phyloP scores from a whole-genome alignment of 31 red algal species.

The Pterothamnion heteromorphum region DNA sequence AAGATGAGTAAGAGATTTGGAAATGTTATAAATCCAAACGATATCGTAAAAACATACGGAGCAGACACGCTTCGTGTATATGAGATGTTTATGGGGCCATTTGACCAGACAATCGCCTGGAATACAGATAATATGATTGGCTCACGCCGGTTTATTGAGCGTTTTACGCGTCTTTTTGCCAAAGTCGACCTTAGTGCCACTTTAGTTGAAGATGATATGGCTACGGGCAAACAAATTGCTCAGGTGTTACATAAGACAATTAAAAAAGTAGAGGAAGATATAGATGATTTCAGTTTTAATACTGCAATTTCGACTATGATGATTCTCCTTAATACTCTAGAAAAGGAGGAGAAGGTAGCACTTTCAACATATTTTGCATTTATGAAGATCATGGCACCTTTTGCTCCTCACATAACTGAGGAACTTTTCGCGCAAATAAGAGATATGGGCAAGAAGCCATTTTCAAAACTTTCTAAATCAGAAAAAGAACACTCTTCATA shows the following conservation, averaged over 20 bases:
- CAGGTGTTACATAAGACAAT: constrained; percentile 55
- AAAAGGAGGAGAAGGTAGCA: constrained; percentile 47
- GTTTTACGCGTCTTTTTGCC: neutral
- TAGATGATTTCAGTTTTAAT: constrained; percentile 72
- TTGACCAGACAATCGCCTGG: constrained; percentile 81
- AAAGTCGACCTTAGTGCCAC: constrained; percentile 49
- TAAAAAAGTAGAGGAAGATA: constrained; percentile 64
- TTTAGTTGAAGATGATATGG: constrained; percentile 49
- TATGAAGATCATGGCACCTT: constrained; percentile 56
- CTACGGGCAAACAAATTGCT: neutral
- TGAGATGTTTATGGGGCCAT: constrained; percentile 84
- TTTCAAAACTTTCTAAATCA: neutral
- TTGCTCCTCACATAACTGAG: constrained; percentile 76
- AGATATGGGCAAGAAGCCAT: neutral
- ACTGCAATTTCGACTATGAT: constrained; percentile 81
- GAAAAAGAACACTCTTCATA: neutral
- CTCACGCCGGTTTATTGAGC: constrained; percentile 9
- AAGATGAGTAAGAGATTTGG: constrained; percentile 74
- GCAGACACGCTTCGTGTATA: constrained; percentile 76
- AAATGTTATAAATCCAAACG: constrained; percentile 87
- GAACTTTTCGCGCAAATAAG: constrained; percentile 68
- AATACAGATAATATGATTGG: constrained; percentile 35
- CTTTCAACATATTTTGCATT: constrained; percentile 45
- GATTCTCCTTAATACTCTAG: constrained; percentile 63
- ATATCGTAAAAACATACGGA: constrained; percentile 58